A percentile compares a stretch with the other conserved stretches of the same genome.
phyloP scores from a whole-genome alignment of 176 grass and related monocot species.

The Rhynchospora pubera region DNA sequence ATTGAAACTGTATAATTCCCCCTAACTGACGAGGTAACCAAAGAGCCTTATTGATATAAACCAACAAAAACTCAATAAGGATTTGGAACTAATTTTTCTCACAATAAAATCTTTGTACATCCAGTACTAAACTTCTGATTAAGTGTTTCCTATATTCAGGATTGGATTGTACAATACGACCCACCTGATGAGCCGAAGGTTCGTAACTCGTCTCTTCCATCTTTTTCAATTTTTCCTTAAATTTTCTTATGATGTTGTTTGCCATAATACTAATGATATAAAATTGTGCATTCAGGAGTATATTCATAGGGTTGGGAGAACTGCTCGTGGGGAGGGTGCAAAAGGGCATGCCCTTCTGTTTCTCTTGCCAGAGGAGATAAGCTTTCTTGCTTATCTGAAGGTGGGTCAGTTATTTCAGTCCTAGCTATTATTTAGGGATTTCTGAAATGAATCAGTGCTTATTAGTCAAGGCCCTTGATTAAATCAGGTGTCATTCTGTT shows the following conservation, averaged over 20 bases:
- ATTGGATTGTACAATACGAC: slow-evolving; percentile 98
- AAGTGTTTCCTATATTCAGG: slow-evolving; percentile 35
- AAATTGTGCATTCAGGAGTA: slow-evolving; percentile 68
- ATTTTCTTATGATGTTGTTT: not conserved
- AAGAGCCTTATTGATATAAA: not conserved
- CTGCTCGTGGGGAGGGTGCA: slow-evolving; percentile 85
- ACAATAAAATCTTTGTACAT: not conserved
- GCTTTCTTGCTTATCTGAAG: slow-evolving; percentile 84
- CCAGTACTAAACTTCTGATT: not conserved
- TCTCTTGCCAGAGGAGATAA: slow-evolving; percentile 77
- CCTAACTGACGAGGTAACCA: not conserved
- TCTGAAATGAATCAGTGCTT: not conserved
- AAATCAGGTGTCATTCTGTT: not conserved
- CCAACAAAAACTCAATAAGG: not conserved
- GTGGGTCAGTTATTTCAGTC: slow-evolving; percentile 27
- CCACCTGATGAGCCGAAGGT: slow-evolving; percentile 98
- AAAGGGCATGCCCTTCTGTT: slow-evolving; percentile 84
- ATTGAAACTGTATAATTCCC: not conserved
- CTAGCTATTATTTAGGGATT: not conserved
- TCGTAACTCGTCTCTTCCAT: not conserved
- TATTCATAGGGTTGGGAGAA: slow-evolving; percentile 92
- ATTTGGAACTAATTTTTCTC: slow-evolving; percentile 4
- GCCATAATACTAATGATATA: not conserved
- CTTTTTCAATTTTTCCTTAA: not conserved
- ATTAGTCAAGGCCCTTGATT: not conserved